phyloP scores from a whole-genome alignment of 1,284 basidiomycete genomes.

The Mrakiaceae sp. region DNA sequence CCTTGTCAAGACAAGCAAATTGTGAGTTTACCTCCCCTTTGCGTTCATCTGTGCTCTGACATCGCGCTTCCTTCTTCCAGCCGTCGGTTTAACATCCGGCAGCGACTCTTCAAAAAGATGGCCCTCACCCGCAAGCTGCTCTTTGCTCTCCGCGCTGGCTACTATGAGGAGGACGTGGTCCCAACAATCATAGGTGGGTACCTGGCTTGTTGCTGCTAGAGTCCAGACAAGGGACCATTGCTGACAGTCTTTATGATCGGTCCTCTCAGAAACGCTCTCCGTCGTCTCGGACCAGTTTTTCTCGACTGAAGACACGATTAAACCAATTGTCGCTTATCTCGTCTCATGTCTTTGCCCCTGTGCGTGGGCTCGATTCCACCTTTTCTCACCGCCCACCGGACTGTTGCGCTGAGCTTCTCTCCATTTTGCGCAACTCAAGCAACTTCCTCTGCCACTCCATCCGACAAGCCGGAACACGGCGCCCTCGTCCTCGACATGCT shows the following conservation, averaged over 20 bases:
- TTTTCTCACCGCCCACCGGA: background rate
- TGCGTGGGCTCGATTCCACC: conserved; percentile 28
- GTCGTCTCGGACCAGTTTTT: conserved; percentile 51
- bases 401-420: background rate
- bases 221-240: no score
- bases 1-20: conserved; percentile 58
- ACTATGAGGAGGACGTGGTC: conserved; percentile 51
- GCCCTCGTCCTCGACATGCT: conserved; percentile 26
- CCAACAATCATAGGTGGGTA: conserved; percentile 45
- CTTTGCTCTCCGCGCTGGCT: conserved; percentile 65
- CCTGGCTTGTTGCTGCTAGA: background rate
- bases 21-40: background rate
- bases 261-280: conserved; percentile 36
- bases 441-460: background rate
- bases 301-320: conserved; percentile 59
- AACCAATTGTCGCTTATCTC: conserved; percentile 72
- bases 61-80: conserved; percentile 22
- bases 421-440: background rate
- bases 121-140: conserved; percentile 63
- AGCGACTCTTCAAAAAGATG: conserved; percentile 53
- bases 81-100: conserved; percentile 58
- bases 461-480: conserved; percentile 14
- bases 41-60: conserved; percentile 18
- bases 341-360: conserved; percentile 69
- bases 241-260: no score